Conservation (phyloP, 1,139 yeast species). For the Pichiaceae sp. region DNA sequence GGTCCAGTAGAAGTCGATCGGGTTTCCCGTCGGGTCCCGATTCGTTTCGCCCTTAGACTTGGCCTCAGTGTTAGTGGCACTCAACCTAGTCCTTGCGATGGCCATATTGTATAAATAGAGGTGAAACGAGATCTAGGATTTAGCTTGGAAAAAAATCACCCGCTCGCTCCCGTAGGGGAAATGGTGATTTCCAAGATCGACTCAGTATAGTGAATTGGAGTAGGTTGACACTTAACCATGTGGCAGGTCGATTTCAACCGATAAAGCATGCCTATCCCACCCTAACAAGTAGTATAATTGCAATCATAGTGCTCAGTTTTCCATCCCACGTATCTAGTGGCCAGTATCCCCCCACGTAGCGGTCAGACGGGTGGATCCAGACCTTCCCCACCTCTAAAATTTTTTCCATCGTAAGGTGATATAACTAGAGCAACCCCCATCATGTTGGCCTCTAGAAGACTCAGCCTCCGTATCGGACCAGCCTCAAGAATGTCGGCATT, state of each 20-base stretch:
- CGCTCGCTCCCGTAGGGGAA: neutral
- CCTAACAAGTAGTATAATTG: too few species aligned
- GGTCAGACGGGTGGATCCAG: too few species aligned
- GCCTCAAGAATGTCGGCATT: slow-evolving; percentile 2
- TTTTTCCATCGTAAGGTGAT: neutral
- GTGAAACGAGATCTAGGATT: too few species aligned
- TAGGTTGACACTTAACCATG: too few species aligned
- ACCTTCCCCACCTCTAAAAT: neutral
- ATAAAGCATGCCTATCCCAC: too few species aligned
- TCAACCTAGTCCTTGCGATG: neutral
- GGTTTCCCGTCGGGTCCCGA: slow-evolving; percentile 11
- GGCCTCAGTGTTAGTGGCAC: neutral
- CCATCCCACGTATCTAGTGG: too few species aligned
- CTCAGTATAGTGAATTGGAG: too few species aligned
- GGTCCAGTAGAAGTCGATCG: slow-evolving; percentile 75
- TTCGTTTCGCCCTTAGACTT: slow-evolving; percentile 4
- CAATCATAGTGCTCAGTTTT: too few species aligned
- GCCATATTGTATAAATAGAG: too few species aligned
- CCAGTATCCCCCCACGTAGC: too few species aligned
- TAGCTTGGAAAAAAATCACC: too few species aligned
- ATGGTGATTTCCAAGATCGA: neutral
- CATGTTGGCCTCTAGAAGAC: neutral
- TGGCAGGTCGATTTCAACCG: too few species aligned
- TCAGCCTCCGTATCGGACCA: neutral
- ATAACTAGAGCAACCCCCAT: neutral